Evolutionary conservation across 2,329 filamentous ascomycete genomes (phyloP), one percentile per base, ranked within the genome.

Genomic region (Fusarium sp.): DNA sequence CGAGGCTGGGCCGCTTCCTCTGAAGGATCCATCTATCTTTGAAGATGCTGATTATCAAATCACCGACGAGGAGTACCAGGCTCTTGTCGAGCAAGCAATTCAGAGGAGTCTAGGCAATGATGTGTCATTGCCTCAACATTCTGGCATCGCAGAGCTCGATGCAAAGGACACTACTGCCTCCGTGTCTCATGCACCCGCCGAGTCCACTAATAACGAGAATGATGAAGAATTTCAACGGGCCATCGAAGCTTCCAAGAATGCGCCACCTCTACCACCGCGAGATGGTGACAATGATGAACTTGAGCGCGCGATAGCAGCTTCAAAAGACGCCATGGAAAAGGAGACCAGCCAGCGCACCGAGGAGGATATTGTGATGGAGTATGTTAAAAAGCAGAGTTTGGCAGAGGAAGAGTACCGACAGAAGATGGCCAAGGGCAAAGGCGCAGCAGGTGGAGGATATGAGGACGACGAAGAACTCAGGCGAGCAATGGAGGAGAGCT

Each of bases 331-430:
- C 26, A 72, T 83, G 68, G 78, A 80, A 43, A 79, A 81, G 6
- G 79, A 82, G 36, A 76, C 78, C 47, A 79, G 76, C 38, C 77
- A 81, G 55, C 83, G 79, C 73, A 87, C 84, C 0, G 91, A 94
- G 73, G 91, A 94, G 76, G 87, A 92, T 55, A 88, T 91, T 56
- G 87, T 94, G 11, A 78, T 94, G 78, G 91, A 93, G 72, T 93
- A 93, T 78, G 85, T 93, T 28, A 92, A 91, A 82, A 91, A 89
- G 80, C 91, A 94, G 81, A 93, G 90, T 76, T 77, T 93, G 42
- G 84, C 87, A 1, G 92, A 95, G 79, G 89, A 90, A 69, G 84
- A 89, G 75, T 84, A 77, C 49, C 78, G 81, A 13, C 70, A 76
- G 52, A 71, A 76, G 34, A 67, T 72, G 51, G 61, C 73, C 11